These are phyloP conservation scores for Sarcocystis neurona DNA, from an alignment of 169 alveolate genomes.

Conservation along the genomic window DNA sequence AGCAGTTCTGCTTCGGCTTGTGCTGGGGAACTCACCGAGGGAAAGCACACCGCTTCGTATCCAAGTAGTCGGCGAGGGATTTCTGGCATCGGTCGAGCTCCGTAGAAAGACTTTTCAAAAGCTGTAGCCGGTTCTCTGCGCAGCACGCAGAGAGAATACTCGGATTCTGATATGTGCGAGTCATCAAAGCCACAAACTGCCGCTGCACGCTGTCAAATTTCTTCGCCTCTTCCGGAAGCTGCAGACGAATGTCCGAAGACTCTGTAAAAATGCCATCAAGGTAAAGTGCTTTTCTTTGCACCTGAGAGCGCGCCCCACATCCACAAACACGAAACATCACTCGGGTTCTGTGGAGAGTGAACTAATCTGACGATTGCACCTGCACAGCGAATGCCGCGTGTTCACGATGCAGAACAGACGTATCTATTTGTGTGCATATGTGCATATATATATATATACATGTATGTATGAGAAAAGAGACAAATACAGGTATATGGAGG, in stretches of 20 bases:
- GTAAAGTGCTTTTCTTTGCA: slow-evolving; percentile 90
- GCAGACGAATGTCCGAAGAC: slow-evolving; percentile 90
- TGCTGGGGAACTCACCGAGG: slow-evolving; percentile 68
- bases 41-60: slow-evolving; percentile 87
- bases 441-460: no score
- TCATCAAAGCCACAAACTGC: slow-evolving; percentile 87
- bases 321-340: background rate
- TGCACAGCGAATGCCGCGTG: no score
- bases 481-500: no score
- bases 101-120: slow-evolving; percentile 81
- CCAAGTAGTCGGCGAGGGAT: slow-evolving; percentile 88
- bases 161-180: slow-evolving; percentile 81
- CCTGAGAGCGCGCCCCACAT: slow-evolving; percentile 26
- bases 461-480: no score
- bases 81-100: slow-evolving; percentile 89
- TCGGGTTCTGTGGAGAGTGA: background rate
- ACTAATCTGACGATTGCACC: background rate
- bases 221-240: slow-evolving; percentile 93
- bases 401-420: no score
- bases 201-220: slow-evolving; percentile 86
- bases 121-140: slow-evolving; percentile 82
- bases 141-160: slow-evolving; percentile 81
- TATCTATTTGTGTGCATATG: no score
- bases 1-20: background rate
- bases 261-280: slow-evolving; percentile 92